Conservation (phyloP, 768 basidiomycete genomes). For the Naganishia onofrii region DNA sequence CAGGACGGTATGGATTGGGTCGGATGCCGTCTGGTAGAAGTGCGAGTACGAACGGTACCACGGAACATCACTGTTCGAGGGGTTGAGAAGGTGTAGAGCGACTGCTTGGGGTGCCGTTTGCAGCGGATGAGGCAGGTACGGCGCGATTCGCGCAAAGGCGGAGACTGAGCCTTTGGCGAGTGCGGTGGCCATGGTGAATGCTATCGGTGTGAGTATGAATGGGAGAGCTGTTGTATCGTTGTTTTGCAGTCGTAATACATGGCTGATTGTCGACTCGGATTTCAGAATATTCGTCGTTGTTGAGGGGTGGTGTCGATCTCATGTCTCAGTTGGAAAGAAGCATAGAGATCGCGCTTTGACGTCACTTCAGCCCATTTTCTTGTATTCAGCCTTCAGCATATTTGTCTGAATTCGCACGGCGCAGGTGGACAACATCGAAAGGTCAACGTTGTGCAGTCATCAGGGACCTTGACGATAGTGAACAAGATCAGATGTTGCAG, state of each 20-base stretch:
- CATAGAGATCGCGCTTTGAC: not conserved
- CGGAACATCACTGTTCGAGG: conserved; percentile 4
- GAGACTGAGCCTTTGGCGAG: conserved; percentile 8
- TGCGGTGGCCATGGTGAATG: not conserved
- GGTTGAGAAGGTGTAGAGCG: conserved; percentile 15
- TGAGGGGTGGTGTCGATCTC: not conserved
- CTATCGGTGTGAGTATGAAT: not conserved
- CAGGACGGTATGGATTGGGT: conserved; percentile 26
- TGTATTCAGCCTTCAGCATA: no score
- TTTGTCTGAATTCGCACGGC: no score
- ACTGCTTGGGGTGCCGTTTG: conserved; percentile 23
- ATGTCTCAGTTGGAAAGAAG: not conserved
- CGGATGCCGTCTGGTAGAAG: conserved; percentile 23
- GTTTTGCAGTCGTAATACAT: no score
- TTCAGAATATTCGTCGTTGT: not conserved
- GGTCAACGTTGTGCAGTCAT: no score
- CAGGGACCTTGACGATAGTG: no score
- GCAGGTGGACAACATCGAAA: no score
- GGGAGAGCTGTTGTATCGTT: no score
- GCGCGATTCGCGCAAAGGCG: conserved; percentile 11
- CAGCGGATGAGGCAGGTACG: conserved; percentile 18
- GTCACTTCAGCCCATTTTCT: not conserved
- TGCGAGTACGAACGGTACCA: conserved; percentile 30
- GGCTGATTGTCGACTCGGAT: no score
- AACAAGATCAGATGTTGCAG: no score